Percentiles rank a stretch among this genome's conserved stretches.
Conservation (phyloP, 2,329 filamentous ascomycete species). For the Pseudogymnoascus sp. region DNA sequence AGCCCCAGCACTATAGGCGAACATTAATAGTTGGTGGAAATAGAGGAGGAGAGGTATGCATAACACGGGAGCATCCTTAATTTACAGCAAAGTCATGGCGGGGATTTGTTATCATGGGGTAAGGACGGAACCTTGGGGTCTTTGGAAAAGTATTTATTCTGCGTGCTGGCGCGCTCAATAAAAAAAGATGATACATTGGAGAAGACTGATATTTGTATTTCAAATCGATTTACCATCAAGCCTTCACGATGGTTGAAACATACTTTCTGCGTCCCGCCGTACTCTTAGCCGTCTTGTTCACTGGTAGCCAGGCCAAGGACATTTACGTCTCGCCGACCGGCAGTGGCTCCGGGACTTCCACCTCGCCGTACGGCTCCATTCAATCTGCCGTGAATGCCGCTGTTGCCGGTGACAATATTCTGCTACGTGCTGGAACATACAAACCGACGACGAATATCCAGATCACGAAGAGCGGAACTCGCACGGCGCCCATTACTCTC, state of each 20-base stretch:
- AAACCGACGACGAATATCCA: constrained; percentile 40
- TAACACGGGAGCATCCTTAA: not conserved
- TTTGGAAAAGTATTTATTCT: not conserved
- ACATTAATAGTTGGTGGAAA: not conserved
- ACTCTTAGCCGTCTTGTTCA: not conserved
- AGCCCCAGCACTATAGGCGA: not conserved
- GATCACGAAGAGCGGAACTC: constrained; percentile 37
- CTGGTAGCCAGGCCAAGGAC: constrained; percentile 20
- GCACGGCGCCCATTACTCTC: constrained; percentile 34
- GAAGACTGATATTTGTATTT: not conserved
- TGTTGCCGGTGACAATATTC: constrained; percentile 38
- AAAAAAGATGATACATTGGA: not conserved
- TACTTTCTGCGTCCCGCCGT: not conserved
- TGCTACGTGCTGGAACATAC: constrained; percentile 39
- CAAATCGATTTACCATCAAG: not conserved
- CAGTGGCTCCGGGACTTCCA: constrained; percentile 33
- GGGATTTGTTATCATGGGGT: not conserved
- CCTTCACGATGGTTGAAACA: not conserved
- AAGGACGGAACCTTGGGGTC: not conserved
- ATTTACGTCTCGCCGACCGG: constrained; percentile 40
- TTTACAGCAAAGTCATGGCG: not conserved
- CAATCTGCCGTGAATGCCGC: constrained; percentile 39
- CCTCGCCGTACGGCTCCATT: constrained; percentile 37
- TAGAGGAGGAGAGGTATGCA: not conserved
- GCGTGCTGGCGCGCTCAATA: not conserved